Evolutionary conservation across 2,329 filamentous ascomycete species (phyloP).

Genomic region (Amesomyces nigricolor): DNA sequence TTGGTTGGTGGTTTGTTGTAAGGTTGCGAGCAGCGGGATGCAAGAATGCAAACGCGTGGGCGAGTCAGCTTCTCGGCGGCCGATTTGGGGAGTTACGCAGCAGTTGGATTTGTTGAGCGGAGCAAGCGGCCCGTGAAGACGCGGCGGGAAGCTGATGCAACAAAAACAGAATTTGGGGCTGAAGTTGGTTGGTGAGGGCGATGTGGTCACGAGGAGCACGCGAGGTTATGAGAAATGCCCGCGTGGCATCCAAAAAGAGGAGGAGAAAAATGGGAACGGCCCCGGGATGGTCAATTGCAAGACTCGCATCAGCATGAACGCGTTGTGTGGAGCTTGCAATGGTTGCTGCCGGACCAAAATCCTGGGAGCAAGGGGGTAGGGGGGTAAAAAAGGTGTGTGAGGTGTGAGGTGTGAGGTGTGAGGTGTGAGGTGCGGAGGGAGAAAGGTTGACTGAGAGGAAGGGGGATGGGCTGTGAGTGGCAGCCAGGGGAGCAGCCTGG

Average conservation of each 20-base stretch:
- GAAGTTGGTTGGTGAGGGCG: background rate
- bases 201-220: background rate
- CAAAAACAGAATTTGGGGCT: conserved; percentile 16
- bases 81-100: background rate
- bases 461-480: conserved; percentile 16
- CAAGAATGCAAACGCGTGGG: conserved; percentile 18
- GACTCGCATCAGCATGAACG: conserved; percentile 12
- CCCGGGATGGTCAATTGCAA: conserved; percentile 10
- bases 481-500: conserved; percentile 8
- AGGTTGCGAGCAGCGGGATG: background rate
- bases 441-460: conserved; percentile 13
- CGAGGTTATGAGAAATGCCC: background rate
- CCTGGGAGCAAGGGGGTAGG: conserved; percentile 5
- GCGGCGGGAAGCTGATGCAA: conserved; percentile 18
- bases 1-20: conserved; percentile 2
- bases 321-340: conserved; percentile 12
- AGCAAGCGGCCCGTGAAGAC: conserved; percentile 19
- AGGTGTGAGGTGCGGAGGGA: conserved; percentile 11
- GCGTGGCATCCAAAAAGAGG: background rate
- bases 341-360: conserved; percentile 12
- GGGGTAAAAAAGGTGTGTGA: conserved; percentile 2
- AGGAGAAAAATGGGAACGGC: conserved; percentile 1
- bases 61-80: conserved; percentile 7
- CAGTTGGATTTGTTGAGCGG: conserved; percentile 14
- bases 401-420: background rate